Base-by-base conservation (phyloP, 768 basidiomycete genomes). In the Lentinula guzmanii region DNA sequence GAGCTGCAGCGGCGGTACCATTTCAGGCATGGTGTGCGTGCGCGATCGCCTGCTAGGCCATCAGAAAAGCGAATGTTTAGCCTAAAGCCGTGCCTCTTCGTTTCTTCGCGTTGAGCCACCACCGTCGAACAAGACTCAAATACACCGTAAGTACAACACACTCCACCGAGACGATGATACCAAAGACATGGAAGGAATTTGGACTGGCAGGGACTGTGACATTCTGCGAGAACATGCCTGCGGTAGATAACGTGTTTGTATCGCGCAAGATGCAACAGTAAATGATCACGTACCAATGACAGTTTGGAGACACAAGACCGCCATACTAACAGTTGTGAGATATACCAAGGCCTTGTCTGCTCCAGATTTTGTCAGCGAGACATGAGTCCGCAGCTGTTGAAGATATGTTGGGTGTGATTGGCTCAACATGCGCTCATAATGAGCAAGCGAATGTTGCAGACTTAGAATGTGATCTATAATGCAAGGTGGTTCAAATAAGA, bases 371-470 rank as follows among this genome's bases (percentile, higher is more conserved):
- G 86, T 81, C 37, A 77, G 76, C 5, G 82, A 79, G 39, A 86
- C 82, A 15, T 81, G 80, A 1, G 87, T 74, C 6, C 86, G 82
- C 5, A 98, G 81, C 59, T 93, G 87, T 11, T 87, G 83, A 5
- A 95, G 76, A 71, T 95, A 95, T 1, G 86, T 86, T 0, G 93
- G 93, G 66, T 95, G 92, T 16, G 90, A 90, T 65, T 95, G 88
- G 64, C 88, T 87, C 53, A 98, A 79, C 75, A 94, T 89, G 34
- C 89, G 88, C 69, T 98, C 94, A 73, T 91, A 93, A 72, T 96
- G 90, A 10, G 76, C 80, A 61, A 98, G 80, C 1, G 91, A 84
- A 67, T 92, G 89, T 67, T 95, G 92, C 60, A 98, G 76, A 2
- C 91, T 86, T 24, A 95, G 72, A 65, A 97, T 93, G 70, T 98